phyloP scores from a whole-genome alignment of 495 filamentous ascomycete genomes.

The Aspergillus egyptiacus region DNA sequence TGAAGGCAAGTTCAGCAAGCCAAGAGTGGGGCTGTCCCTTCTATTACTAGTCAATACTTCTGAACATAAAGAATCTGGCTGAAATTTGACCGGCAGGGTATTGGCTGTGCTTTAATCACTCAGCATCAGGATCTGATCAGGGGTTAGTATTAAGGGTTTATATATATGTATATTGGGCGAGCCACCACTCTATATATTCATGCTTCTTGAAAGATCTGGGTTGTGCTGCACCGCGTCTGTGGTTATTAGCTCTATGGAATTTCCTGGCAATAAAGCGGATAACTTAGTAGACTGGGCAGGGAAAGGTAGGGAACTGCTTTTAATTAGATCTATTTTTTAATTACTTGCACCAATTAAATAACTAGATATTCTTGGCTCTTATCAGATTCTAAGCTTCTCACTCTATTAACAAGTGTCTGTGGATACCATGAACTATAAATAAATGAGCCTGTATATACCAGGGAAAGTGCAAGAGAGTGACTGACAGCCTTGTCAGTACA shows the following conservation, averaged over 20 bases:
- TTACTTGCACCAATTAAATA: neutral
- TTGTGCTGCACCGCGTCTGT: constrained; percentile 4
- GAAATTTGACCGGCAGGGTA: constrained; percentile 1
- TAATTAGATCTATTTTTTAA: neutral
- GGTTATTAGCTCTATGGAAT: neutral
- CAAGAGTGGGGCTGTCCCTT: constrained; percentile 2
- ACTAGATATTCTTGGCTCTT: neutral
- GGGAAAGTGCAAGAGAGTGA: constrained; percentile 2
- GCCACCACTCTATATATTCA: constrained; percentile 3
- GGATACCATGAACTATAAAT: constrained; percentile 1
- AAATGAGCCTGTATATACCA: constrained; percentile 3
- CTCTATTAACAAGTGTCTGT: neutral
- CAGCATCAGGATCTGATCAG: neutral
- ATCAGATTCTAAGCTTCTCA: neutral
- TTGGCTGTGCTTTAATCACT: constrained; percentile 1
- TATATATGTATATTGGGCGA: neutral
- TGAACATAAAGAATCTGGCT: neutral
- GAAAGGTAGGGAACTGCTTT: constrained; percentile 6
- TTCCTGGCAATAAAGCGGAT: neutral
- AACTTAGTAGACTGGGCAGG: constrained; percentile 1
- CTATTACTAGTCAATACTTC: constrained; percentile 5
- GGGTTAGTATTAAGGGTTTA: constrained; percentile 1
- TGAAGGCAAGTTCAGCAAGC: constrained; percentile 3
- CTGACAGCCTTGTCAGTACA: constrained; percentile 5
- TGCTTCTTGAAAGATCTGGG: neutral